phyloP scores from a whole-genome alignment of 495 filamentous ascomycete species.

The Achaetomiella virescens region DNA sequence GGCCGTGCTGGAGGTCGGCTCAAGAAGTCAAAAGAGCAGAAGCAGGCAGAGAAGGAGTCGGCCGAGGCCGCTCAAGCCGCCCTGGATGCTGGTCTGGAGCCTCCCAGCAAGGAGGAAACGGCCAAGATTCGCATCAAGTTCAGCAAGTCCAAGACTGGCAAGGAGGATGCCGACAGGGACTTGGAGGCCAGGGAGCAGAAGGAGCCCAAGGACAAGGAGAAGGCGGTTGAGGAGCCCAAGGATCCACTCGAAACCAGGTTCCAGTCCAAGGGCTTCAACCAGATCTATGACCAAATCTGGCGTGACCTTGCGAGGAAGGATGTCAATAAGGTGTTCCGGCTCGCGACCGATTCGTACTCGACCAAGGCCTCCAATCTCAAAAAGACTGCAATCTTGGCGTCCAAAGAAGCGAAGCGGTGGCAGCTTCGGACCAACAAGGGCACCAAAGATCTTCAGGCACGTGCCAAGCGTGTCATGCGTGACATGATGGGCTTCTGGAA shows the following conservation, averaged over 20 bases:
- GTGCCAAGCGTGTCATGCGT: conserved; percentile 95
- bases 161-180: conserved; percentile 34
- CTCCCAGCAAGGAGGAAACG: conserved; percentile 63
- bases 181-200: conserved; percentile 44
- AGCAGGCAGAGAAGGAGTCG: conserved; percentile 88
- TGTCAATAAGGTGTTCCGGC: conserved; percentile 80
- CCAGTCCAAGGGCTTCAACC: conserved; percentile 87
- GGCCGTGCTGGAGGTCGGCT: conserved; percentile 60
- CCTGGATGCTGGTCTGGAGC: conserved; percentile 75
- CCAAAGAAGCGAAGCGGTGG: conserved; percentile 96
- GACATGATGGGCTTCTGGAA: conserved; percentile 99
- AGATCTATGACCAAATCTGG: conserved; percentile 98
- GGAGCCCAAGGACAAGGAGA: conserved; percentile 57
- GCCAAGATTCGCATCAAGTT: conserved; percentile 53
- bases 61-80: conserved; percentile 85
- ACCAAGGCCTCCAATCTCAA: conserved; percentile 88
- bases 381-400: conserved; percentile 94
- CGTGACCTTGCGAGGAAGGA: conserved; percentile 90
- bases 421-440: conserved; percentile 97
- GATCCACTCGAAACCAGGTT: conserved; percentile 52
- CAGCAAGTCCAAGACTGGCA: conserved; percentile 33
- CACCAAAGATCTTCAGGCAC: conserved; percentile 92
- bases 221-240: conserved; percentile 50
- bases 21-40: conserved; percentile 93
- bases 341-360: conserved; percentile 73